Evolutionary conservation across 345 rosid genomes (phyloP).

Genomic region (Noccaea caerulescens): DNA sequence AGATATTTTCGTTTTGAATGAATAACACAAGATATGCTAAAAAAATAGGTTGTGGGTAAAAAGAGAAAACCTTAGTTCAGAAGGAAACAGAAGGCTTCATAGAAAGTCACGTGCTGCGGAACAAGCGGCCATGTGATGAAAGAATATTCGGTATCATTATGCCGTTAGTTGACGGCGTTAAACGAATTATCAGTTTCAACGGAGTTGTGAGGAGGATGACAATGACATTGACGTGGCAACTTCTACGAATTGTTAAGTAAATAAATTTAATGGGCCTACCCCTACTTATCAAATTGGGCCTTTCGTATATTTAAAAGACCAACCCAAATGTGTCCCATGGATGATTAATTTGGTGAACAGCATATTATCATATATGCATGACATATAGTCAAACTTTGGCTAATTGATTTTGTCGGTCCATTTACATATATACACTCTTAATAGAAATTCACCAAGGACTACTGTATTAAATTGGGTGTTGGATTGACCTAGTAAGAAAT

Average conservation of each 20-base stretch:
- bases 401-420: slow-evolving; percentile 32
- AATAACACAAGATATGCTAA: not conserved
- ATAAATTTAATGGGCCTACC: slow-evolving; percentile 23
- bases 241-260: too few species aligned
- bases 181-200: not conserved
- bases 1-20: slow-evolving; percentile 14
- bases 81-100: slow-evolving; percentile 36
- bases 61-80: slow-evolving; percentile 28
- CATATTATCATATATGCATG: not conserved
- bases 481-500: slow-evolving; percentile 40
- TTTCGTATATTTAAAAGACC: not conserved
- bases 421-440: not conserved
- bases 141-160: slow-evolving; percentile 38
- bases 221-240: slow-evolving; percentile 14
- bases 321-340: not conserved
- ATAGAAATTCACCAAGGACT: slow-evolving; percentile 5
- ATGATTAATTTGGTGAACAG: not conserved
- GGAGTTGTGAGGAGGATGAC: slow-evolving; percentile 14
- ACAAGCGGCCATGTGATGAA: slow-evolving; percentile 34
- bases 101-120: slow-evolving; percentile 34
- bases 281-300: not conserved
- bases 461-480: slow-evolving; percentile 38
- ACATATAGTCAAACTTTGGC: slow-evolving; percentile 9
- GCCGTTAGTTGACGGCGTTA: slow-evolving; percentile 38
- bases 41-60: not conserved